Evolutionary conservation across 495 filamentous ascomycete genomes (phyloP), one percentile per base, ranked within the genome.

Genomic region (Neurospora africana): DNA sequence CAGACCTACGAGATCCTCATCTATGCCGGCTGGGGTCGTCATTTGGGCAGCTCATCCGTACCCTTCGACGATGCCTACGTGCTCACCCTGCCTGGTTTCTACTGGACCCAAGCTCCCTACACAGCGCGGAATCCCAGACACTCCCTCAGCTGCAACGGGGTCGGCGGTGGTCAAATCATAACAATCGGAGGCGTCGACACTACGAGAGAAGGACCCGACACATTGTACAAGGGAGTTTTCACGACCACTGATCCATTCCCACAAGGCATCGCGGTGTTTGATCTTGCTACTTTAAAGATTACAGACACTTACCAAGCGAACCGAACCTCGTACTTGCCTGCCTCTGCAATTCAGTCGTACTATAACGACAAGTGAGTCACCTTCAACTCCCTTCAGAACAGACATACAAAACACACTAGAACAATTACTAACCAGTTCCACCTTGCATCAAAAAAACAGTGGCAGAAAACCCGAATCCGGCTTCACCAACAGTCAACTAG

Each of bases 41-140:
- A 73, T 17, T 17, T 70, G 17, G 77, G 77, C 33, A 65, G 65
- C 5, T 10, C 68, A 19, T 40, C 75, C 1, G 40, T 74, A 6
- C 68, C 71, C n/a, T 77, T 68, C 68, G 77, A 77, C 61, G 73
- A 74, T 35, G 77, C 75, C 30, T 78, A 72, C 38, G 77, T 78
- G 21, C 74, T 78, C 47, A 75, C 75, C 0, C 69, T 78, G 19
- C 77, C 77, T 0, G 75, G 74, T 15, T 78, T 78, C 61, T 61
- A 74, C 72, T 78, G 75, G 77, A 68, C 71, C 41, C 70, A 73
- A 69, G 77, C 75, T 2, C 27, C 75, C 58, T 77, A 77, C 39
- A n/a, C 71, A 13, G 61, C 77, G 9, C 40, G 38, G 11, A 67
- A 73, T 33, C 77, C 77, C 19, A 72, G 75, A 15, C 70, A 75